These are phyloP conservation scores for Claviceps sp. DNA, from an alignment of 2,329 filamentous ascomycete genomes.

Conservation along the genomic window DNA sequence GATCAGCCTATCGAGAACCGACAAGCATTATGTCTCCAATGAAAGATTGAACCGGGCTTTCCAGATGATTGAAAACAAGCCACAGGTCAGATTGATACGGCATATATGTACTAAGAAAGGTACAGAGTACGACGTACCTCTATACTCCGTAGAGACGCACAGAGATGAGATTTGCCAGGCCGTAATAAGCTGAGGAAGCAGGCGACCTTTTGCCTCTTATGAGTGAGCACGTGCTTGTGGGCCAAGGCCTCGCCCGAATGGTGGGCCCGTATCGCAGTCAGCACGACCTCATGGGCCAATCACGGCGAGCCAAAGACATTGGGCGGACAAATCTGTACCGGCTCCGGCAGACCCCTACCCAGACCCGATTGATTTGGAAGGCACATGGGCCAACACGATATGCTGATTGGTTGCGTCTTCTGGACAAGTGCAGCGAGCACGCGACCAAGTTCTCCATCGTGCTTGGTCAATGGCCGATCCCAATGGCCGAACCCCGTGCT, in stretches of 20 bases:
- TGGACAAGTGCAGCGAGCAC: slow-evolving; percentile 19
- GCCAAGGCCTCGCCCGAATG: too few species aligned
- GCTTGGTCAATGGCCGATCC: slow-evolving; percentile 24
- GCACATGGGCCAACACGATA: slow-evolving; percentile 21
- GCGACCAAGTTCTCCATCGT: slow-evolving; percentile 31
- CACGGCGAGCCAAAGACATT: background rate
- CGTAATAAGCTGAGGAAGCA: too few species aligned
- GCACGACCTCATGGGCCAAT: background rate
- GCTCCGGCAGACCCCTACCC: background rate
- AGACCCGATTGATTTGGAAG: background rate
- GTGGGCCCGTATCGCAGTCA: background rate
- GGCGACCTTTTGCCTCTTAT: too few species aligned
- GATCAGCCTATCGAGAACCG: background rate
- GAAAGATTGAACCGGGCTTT: too few species aligned
- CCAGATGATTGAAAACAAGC: too few species aligned
- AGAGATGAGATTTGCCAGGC: too few species aligned
- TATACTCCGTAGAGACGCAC: too few species aligned
- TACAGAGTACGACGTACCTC: too few species aligned
- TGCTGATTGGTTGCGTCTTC: slow-evolving; percentile 19
- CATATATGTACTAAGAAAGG: too few species aligned
- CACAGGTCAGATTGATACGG: too few species aligned
- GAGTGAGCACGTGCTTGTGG: too few species aligned
- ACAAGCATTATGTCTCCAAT: too few species aligned
- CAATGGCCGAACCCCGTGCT: background rate
- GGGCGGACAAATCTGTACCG: background rate